phyloP scores from a whole-genome alignment of 208 protist species.

The Leishmania arabica region DNA sequence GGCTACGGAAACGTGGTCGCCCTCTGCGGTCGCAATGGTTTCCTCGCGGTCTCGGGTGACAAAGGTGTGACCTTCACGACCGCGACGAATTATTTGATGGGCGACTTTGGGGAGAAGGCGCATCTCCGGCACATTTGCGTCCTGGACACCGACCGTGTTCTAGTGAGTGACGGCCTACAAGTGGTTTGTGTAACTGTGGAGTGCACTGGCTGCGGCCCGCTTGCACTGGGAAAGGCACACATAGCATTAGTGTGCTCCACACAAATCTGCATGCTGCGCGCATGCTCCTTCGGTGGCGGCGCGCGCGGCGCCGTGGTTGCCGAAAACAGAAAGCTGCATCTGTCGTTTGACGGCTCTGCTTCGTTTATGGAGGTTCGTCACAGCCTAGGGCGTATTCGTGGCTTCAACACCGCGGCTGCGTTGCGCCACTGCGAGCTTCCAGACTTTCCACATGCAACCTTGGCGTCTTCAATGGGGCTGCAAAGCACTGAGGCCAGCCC shows the following conservation, averaged over 20 bases:
- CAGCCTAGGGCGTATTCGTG: conserved; percentile 60
- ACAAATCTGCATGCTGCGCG: conserved; percentile 25
- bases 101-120: neutral
- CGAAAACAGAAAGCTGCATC: conserved; percentile 50
- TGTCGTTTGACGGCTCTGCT: conserved; percentile 56
- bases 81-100: conserved; percentile 7
- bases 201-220: conserved; percentile 2
- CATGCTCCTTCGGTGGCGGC: conserved; percentile 7
- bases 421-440: conserved; percentile 34
- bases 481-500: neutral
- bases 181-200: conserved; percentile 15
- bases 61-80: conserved; percentile 61
- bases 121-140: conserved; percentile 22
- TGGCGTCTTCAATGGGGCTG: conserved; percentile 8
- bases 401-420: conserved; percentile 27
- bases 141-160: conserved; percentile 19
- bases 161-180: conserved; percentile 13
- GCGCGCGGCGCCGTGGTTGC: conserved; percentile 47
- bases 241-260: conserved; percentile 32
- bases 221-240: conserved; percentile 14
- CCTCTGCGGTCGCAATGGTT: conserved; percentile 43
- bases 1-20: conserved; percentile 50
- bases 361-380: conserved; percentile 67
- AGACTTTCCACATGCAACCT: conserved; percentile 4
- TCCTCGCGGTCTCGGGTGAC: conserved; percentile 72